Evolutionary conservation across 306 rosid species (phyloP).

Genomic region (Mimosa bimucronata): DNA sequence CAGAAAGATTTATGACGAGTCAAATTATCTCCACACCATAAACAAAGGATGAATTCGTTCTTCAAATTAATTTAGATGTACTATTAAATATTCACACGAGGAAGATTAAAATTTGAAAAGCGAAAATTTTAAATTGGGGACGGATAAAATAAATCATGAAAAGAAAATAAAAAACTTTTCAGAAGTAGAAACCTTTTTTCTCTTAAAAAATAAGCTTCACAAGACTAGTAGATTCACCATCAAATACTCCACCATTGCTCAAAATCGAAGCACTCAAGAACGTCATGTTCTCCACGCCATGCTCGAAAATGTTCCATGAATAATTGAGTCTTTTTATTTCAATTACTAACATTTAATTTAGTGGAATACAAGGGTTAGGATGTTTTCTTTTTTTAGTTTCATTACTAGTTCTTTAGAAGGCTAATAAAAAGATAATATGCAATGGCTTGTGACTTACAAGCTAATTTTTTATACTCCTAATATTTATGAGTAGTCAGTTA

Average conservation of each 20-base stretch:
- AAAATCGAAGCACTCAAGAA: conserved; percentile 51
- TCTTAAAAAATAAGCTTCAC: conserved; percentile 57
- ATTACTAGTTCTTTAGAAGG: too few relatives aligned
- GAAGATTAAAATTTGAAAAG: background rate
- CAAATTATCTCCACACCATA: background rate
- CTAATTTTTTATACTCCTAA: too few relatives aligned
- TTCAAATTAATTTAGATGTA: background rate
- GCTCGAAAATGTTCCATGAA: too few relatives aligned
- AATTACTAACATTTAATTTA: too few relatives aligned
- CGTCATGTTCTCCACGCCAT: conserved; percentile 66
- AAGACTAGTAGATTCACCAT: conserved; percentile 22
- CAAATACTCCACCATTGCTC: conserved; percentile 43
- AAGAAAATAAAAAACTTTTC: background rate
- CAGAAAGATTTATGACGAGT: background rate
- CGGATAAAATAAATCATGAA: background rate
- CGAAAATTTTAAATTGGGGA: background rate
- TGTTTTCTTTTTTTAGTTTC: too few relatives aligned
- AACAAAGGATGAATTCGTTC: background rate
- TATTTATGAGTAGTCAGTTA: too few relatives aligned
- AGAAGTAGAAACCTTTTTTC: too few relatives aligned
- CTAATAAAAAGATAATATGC: too few relatives aligned
- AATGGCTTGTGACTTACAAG: too few relatives aligned
- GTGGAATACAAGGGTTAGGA: too few relatives aligned
- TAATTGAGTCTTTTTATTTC: too few relatives aligned
- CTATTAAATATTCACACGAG: background rate